These are phyloP conservation scores for Parathielavia hyrcaniae DNA, from an alignment of 495 filamentous ascomycete species.

Conservation along the genomic window DNA sequence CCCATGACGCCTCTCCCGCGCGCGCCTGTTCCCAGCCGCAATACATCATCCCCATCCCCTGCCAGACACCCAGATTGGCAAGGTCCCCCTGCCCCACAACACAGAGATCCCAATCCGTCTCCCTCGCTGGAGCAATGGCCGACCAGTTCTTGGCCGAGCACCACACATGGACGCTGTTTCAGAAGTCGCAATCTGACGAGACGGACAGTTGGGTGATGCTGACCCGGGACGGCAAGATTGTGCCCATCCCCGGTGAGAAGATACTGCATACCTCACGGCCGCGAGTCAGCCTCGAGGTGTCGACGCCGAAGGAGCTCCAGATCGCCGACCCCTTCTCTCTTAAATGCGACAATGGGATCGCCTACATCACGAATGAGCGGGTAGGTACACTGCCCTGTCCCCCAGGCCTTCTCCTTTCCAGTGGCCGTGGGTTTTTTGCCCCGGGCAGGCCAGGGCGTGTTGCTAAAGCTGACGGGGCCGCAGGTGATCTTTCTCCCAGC, in stretches of 20 bases:
- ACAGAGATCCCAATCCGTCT: background rate
- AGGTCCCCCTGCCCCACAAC: conserved; percentile 12
- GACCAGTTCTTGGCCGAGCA: conserved; percentile 46
- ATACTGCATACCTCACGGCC: conserved; percentile 43
- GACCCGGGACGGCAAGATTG: conserved; percentile 45
- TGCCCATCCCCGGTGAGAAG: conserved; percentile 43
- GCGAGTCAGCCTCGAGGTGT: conserved; percentile 41
- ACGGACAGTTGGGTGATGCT: conserved; percentile 50
- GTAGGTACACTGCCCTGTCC: conserved; percentile 42
- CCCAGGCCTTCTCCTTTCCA: background rate
- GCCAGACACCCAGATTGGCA: conserved; percentile 23
- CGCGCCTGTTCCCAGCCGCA: conserved; percentile 9
- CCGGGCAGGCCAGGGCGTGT: background rate
- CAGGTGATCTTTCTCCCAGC: conserved; percentile 87
- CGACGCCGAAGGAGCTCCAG: conserved; percentile 40
- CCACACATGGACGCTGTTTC: conserved; percentile 32
- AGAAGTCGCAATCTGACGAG: conserved; percentile 37
- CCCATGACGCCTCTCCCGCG: conserved; percentile 24
- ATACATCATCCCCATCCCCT: conserved; percentile 18
- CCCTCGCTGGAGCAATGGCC: conserved; percentile 6
- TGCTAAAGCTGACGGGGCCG: conserved; percentile 18
- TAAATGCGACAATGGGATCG: conserved; percentile 45
- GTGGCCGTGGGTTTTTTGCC: background rate
- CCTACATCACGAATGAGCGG: conserved; percentile 86
- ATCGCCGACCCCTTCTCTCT: conserved; percentile 41